Evolutionary conservation across 805 yeast species (phyloP).

Genomic region (Saccharomyces eubayanus): DNA sequence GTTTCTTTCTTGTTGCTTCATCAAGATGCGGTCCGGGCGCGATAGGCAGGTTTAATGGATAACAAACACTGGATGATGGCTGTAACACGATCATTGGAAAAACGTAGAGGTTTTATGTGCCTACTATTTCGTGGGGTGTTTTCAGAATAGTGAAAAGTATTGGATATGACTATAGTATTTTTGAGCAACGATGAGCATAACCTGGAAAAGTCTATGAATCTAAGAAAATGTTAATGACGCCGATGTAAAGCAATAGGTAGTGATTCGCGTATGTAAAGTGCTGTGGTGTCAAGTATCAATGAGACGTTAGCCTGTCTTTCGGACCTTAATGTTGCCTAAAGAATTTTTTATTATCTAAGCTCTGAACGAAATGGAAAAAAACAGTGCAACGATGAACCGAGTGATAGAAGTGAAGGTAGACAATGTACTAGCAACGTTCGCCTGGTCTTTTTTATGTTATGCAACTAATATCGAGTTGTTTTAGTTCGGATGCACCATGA

Average conservation of each 20-base stretch:
- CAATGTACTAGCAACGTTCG: neutral
- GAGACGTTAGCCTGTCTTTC: neutral
- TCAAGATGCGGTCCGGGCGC: conserved; percentile 1
- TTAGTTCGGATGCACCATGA: neutral
- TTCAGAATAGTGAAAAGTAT: neutral
- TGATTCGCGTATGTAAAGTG: neutral
- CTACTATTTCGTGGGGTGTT: neutral
- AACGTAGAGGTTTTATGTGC: neutral
- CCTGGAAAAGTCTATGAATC: neutral
- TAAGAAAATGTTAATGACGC: neutral
- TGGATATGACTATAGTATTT: neutral
- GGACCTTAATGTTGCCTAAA: neutral
- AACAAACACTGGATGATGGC: conserved; percentile 57
- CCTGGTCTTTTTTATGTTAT: neutral
- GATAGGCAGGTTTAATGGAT: conserved; percentile 45
- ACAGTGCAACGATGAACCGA: neutral
- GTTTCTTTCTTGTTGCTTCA: conserved; percentile 40
- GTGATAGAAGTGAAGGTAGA: neutral
- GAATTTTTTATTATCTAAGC: neutral
- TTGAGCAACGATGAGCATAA: neutral
- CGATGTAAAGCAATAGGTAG: neutral
- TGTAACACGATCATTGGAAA: conserved; percentile 49
- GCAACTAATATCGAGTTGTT: neutral
- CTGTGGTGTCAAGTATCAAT: neutral
- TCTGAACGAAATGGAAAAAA: neutral